Base-by-base conservation (phyloP, 1,139 yeast species). In the Candida buenavistaensis region DNA sequence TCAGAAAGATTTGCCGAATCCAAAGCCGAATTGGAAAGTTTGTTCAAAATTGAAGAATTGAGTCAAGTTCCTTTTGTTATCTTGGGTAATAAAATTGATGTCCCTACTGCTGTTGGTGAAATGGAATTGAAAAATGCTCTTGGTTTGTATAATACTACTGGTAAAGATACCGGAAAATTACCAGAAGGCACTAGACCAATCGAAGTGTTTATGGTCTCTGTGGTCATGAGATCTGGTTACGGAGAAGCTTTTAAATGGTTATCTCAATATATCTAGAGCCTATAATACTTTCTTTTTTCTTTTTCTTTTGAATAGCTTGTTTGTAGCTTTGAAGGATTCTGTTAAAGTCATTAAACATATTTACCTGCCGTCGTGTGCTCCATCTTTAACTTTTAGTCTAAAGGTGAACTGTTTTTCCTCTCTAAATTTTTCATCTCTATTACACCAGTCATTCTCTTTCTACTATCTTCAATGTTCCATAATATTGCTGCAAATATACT, bases 211-310 rank as follows among this genome's bases (percentile, higher is more conserved):
- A 92, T 94, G 97, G 92, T 96, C 64, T 88, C 96, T 21, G 96
- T 92, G 45, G 95, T 88, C 38, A 84, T 87, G 95, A 87, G 96
- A 75, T 87, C 86, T 62, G 97, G 97, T 50, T 89, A 89, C 65
- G 92, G 94, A 41, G 96, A 89, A 51, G 97, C 95, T 45, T 88
- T 89, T 77, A 85, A 85, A 73, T 89, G 96, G 97, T 78, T 90
- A 60, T 85, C 96, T 44, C 95, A 89, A 68, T 89, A 85, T 65
- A 90, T 90, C 54, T 89, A 75, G 41, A n/a, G n/a, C n/a, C n/a
- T n/a, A n/a, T n/a, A n/a, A n/a, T n/a, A n/a, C n/a, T n/a, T n/a
- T n/a, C n/a, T n/a, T n/a, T n/a, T n/a, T n/a, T n/a, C n/a, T n/a
- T n/a, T n/a, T n/a, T n/a, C n/a, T n/a, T n/a, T n/a, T n/a, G n/a